Evolutionary conservation across 306 rosid genomes (phyloP), one percentile per base, ranked within the genome.

Genomic region (Gillenia trifoliata): DNA sequence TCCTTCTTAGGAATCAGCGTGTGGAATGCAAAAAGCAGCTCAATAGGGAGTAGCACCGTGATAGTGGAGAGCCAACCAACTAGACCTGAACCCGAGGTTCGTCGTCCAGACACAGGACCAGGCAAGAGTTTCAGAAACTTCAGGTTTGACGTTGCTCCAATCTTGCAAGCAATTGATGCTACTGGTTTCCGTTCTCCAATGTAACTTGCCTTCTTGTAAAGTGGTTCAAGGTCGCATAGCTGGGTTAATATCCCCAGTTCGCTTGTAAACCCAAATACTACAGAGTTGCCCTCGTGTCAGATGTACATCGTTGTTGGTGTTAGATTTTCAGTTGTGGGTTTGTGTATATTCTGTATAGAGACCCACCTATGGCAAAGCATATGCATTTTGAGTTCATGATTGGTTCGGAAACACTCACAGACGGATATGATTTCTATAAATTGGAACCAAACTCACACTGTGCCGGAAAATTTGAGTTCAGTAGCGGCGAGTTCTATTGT

Each of bases 1-100:
- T 82, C 63, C 28, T 78, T 75, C 75, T 23, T 73, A 94, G 99
- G 93, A 75, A 70, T 90, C 62, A 80, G 83, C 33, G 88, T 92
- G 72, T 94, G 97, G 97, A 94, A 86, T 75, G 95, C 93, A 9
- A 94, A 90, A 81, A 88, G 76, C 82, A 66, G 77, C 76, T 90
- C 89, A 6, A 81, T 29, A 12, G 92, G 96, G 78, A 88, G 61
- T 66, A 83, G 87, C 82, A 82, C 78, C 77, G 72, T 75, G 41
- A 5, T 83, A 28, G 74, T 71, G 17, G 96, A 91, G 67, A 82
- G 57, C 93, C 97, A 88, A 69, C 60, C 85, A 17, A 72, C 77
- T 25, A 87, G 80, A 75, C 77, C 84, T 11, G 97, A 94, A 75
- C 66, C 88, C 62, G 95, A 83, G 43, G 74, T 78, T 76, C 84